phyloP scores from a whole-genome alignment of 2,329 filamentous ascomycete genomes.

The Trichoderma aggressivum region DNA sequence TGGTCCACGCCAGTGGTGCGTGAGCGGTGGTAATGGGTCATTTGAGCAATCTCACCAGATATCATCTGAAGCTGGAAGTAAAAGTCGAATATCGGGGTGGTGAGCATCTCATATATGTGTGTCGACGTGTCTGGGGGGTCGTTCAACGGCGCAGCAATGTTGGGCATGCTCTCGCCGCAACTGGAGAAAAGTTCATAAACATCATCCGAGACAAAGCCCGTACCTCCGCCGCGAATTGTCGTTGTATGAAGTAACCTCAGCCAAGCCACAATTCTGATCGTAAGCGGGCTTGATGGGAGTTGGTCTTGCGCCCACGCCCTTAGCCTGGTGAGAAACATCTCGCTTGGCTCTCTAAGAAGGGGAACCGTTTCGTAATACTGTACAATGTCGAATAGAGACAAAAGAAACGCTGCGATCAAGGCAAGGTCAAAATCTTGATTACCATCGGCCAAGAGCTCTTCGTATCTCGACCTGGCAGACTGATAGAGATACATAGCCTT shows the following conservation, averaged over 20 bases:
- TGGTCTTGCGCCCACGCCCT: neutral
- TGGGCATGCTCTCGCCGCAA: neutral
- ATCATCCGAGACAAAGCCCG: conserved; percentile 20
- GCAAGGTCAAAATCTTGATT: conserved; percentile 5
- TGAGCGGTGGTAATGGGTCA: conserved; percentile 27
- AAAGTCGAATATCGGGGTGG: conserved; percentile 23
- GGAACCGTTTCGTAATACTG: conserved; percentile 7
- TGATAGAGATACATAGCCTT: conserved; percentile 12
- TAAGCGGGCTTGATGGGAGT: neutral
- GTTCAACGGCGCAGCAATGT: neutral
- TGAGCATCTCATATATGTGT: conserved; percentile 21
- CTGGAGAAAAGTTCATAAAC: conserved; percentile 15
- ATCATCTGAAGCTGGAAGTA: conserved; percentile 25
- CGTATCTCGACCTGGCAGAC: neutral
- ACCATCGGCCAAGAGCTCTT: neutral
- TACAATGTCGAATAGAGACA: conserved; percentile 21
- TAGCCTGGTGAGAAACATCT: conserved; percentile 10
- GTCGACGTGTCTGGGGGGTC: conserved; percentile 7
- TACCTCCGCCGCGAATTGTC: conserved; percentile 22
- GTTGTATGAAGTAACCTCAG: conserved; percentile 21
- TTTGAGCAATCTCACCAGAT: conserved; percentile 21
- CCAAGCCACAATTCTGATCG: conserved; percentile 19
- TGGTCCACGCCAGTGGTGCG: conserved; percentile 24
- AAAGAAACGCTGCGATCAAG: conserved; percentile 17
- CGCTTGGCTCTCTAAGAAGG: conserved; percentile 13